Evolutionary conservation across 495 filamentous ascomycete species (phyloP).

Genomic region (Daldinia loculata): DNA sequence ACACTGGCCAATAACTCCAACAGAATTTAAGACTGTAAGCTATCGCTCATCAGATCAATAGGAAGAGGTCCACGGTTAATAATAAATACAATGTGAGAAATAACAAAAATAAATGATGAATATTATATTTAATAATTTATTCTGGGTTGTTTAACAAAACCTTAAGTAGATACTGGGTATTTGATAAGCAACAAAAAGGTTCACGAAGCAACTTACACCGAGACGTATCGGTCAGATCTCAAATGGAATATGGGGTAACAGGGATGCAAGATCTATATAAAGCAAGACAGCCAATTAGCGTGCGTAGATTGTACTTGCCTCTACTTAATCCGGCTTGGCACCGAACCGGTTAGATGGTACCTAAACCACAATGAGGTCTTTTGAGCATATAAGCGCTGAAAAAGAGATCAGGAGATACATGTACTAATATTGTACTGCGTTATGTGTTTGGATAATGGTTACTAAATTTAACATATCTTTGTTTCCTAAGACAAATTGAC

Average conservation of each 20-base stretch:
- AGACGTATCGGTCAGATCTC: background rate
- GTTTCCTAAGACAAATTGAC: background rate
- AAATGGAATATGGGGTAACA: conserved; percentile 1
- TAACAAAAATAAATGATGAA: no score
- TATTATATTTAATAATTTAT: no score
- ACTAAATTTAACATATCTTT: background rate
- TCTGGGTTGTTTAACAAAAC: no score
- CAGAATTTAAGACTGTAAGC: no score
- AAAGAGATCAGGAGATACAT: background rate
- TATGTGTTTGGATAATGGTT: background rate
- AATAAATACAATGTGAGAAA: no score
- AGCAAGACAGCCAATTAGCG: conserved; percentile 28
- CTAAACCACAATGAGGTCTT: conserved; percentile 14
- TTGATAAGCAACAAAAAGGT: background rate
- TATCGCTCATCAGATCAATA: no score
- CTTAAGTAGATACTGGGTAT: background rate
- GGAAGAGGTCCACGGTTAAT: no score
- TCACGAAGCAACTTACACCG: background rate
- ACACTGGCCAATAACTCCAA: no score
- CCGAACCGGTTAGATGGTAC: conserved; percentile 22
- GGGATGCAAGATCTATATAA: conserved; percentile 15
- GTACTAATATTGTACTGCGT: background rate
- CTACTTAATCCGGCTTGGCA: conserved; percentile 42
- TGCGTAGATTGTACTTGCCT: conserved; percentile 12
- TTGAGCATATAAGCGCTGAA: conserved; percentile 24